Conservation (phyloP, 2,329 filamentous ascomycete genomes). For the Thelonectria rubi region DNA sequence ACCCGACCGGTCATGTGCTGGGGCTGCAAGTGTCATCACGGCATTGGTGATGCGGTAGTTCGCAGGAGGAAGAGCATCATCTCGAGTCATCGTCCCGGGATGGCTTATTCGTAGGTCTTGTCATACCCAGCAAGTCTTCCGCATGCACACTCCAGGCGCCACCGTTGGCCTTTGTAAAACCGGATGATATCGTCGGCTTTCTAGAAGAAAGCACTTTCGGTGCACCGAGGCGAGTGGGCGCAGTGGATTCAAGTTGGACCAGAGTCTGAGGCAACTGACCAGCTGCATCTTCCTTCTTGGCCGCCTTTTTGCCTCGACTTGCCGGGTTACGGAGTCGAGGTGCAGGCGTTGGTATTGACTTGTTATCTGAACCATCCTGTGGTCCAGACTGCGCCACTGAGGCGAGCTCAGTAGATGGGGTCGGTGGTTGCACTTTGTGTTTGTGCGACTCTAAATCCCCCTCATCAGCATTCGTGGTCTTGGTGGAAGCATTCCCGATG, state of each 20-base stretch:
- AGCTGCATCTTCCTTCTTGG: constrained; percentile 60
- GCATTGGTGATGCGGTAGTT: not conserved
- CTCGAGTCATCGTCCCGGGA: constrained; percentile 14
- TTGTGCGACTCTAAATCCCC: constrained; percentile 7
- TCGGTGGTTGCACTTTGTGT: not conserved
- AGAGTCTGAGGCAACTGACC: constrained; percentile 57
- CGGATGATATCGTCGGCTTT: constrained; percentile 45
- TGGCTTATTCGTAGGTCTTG: constrained; percentile 55
- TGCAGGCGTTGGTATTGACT: constrained; percentile 24
- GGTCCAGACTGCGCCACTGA: constrained; percentile 3
- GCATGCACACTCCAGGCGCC: constrained; percentile 77
- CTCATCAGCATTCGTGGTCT: constrained; percentile 7
- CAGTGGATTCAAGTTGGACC: constrained; percentile 48
- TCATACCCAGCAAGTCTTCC: constrained; percentile 70
- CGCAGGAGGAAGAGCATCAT: not conserved
- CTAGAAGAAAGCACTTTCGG: constrained; percentile 5
- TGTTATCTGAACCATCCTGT: constrained; percentile 14
- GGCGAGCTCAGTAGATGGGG: not conserved
- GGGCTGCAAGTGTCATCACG: not conserved
- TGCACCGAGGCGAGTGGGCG: constrained; percentile 20
- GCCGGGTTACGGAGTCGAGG: constrained; percentile 56
- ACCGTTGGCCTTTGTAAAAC: constrained; percentile 60
- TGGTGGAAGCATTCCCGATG: not conserved
- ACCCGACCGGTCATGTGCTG: not conserved
- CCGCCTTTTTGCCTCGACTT: constrained; percentile 62